phyloP scores from a whole-genome alignment of 2,329 filamentous ascomycete genomes.

The Furcasterigmium furcatum region DNA sequence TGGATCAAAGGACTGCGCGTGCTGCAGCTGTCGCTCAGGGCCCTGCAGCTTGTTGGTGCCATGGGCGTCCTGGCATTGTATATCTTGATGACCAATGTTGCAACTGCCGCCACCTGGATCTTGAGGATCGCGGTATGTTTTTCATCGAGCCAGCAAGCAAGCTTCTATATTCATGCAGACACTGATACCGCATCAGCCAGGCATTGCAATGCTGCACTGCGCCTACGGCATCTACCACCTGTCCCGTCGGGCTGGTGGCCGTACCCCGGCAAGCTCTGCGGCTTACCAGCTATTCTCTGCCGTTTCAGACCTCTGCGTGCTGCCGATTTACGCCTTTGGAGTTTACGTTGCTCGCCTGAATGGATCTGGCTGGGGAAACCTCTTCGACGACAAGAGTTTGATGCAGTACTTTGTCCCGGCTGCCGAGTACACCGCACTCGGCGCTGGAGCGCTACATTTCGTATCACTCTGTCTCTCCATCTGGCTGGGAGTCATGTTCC shows the following conservation, averaged over 20 bases:
- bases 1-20: slow-evolving; percentile 68
- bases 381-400: slow-evolving; percentile 56
- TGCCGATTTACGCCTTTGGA: slow-evolving; percentile 56
- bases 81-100: slow-evolving; percentile 70
- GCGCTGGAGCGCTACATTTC: slow-evolving; percentile 65
- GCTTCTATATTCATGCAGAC: too few species aligned
- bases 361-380: slow-evolving; percentile 59
- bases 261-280: slow-evolving; percentile 75
- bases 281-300: slow-evolving; percentile 87
- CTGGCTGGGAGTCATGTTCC: slow-evolving; percentile 76
- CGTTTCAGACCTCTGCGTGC: slow-evolving; percentile 60
- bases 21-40: slow-evolving; percentile 65
- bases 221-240: slow-evolving; percentile 82
- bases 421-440: slow-evolving; percentile 65
- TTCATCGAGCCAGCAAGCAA: too few species aligned
- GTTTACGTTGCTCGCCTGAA: slow-evolving; percentile 42
- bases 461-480: slow-evolving; percentile 67
- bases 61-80: slow-evolving; percentile 70
- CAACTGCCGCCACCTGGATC: slow-evolving; percentile 67
- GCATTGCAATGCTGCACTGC: slow-evolving; percentile 68
- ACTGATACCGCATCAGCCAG: slow-evolving; percentile 55
- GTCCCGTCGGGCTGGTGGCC: slow-evolving; percentile 62
- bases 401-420: slow-evolving; percentile 60
- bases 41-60: slow-evolving; percentile 65
- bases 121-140: slow-evolving; percentile 75